These are phyloP conservation scores for Eucommia ulmoides DNA, from an alignment of 257 asterid genomes.

Conservation along the genomic window DNA sequence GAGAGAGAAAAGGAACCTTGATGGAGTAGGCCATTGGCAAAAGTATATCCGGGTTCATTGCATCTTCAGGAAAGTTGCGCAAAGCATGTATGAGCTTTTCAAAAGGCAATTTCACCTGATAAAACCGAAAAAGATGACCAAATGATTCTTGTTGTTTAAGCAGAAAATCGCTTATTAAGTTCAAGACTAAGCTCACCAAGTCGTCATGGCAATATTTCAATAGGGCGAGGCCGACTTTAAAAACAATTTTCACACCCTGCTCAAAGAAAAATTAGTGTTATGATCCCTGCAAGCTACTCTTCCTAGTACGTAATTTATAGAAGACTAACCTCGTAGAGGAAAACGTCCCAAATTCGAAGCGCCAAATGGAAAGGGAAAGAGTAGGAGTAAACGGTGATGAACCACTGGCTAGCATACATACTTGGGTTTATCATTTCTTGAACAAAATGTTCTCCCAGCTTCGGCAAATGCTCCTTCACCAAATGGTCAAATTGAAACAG, in stretches of 20 bases:
- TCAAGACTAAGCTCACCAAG: constrained; percentile 57
- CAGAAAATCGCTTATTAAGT: too few species aligned
- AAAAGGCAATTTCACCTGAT: constrained; percentile 82
- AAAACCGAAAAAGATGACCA: too few species aligned
- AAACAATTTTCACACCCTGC: constrained; percentile 84
- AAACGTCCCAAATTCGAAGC: constrained; percentile 97
- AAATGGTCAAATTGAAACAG: constrained; percentile 66
- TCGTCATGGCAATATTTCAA: constrained; percentile 88
- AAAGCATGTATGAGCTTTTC: constrained; percentile 83
- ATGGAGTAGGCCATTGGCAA: constrained; percentile 85
- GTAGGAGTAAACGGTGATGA: constrained; percentile 90
- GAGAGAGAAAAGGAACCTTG: constrained; percentile 41
- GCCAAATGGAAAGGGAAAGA: constrained; percentile 96
- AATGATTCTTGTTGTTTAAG: too few species aligned
- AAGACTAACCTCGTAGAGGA: constrained; percentile 75
- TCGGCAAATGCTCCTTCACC: constrained; percentile 64
- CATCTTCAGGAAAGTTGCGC: constrained; percentile 89
- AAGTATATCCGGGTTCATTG: constrained; percentile 82
- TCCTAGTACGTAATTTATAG: too few species aligned
- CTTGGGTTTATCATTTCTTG: constrained; percentile 94
- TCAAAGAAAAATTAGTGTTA: constrained; percentile 7
- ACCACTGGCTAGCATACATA: constrained; percentile 99
- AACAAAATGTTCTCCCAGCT: constrained; percentile 80
- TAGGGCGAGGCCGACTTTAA: constrained; percentile 88
- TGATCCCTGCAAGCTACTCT: too few species aligned